A percentile compares a stretch with the other conserved stretches of the same genome.
Evolutionary conservation across 352 stramenopile species (phyloP).

Genomic region (Globisporangium nagaii): DNA sequence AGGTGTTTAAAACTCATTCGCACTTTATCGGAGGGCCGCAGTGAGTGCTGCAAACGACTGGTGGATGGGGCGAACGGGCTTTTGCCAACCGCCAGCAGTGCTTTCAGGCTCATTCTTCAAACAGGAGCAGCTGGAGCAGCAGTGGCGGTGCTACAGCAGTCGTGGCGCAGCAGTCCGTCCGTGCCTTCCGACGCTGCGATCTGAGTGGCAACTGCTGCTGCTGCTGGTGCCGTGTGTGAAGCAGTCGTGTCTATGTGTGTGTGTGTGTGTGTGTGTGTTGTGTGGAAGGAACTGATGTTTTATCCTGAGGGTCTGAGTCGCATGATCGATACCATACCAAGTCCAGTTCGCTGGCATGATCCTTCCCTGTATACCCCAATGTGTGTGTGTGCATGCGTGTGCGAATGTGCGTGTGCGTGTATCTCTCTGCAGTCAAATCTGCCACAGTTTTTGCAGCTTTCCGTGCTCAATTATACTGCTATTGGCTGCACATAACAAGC

Average conservation of each 20-base stretch:
- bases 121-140: neutral
- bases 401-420: neutral
- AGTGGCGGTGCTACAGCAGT: too few species aligned
- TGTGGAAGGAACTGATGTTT: slow-evolving; percentile 58
- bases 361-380: slow-evolving; percentile 24
- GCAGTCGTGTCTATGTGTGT: neutral
- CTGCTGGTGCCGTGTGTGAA: neutral
- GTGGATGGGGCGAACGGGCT: neutral
- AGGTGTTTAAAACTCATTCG: neutral
- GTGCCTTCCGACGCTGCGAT: too few species aligned
- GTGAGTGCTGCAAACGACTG: neutral
- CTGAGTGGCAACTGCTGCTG: too few species aligned
- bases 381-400: neutral
- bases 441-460: slow-evolving; percentile 76
- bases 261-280: neutral
- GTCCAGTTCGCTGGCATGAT: slow-evolving; percentile 84
- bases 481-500: slow-evolving; percentile 83
- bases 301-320: slow-evolving; percentile 85
- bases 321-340: slow-evolving; percentile 77
- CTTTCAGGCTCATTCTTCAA: slow-evolving; percentile 2
- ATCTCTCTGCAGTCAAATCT: slow-evolving; percentile 71
- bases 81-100: neutral
- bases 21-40: neutral
- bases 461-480: slow-evolving; percentile 78
- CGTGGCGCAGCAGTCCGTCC: too few species aligned